Evolutionary conservation across 1,284 basidiomycete genomes (phyloP), one percentile per base, ranked within the genome.

Genomic region (Moniliophthora roreri): DNA sequence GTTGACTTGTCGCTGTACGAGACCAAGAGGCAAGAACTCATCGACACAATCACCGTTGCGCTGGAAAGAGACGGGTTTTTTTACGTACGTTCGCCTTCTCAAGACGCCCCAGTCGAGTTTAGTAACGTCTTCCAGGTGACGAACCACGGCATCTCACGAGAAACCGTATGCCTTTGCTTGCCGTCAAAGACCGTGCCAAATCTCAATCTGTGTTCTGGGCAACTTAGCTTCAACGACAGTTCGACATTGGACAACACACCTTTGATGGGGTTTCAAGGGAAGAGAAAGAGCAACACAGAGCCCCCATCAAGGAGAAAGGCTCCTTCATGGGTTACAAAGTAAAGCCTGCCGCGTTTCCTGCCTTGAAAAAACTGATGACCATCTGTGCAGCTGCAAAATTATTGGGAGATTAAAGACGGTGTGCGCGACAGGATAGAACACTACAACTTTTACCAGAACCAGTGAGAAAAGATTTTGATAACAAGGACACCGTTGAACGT

Each of bases 311-410:
- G 16, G 69, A 72, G 52, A 59, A 68, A 48, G 73, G 73, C 11
- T 66, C 67, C 2, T 73, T 71, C 55, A 71, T 69, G 38, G 72
- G 72, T 15, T 74, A 74, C 59, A 73, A 74, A 58, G 63, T 63
- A 23, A 15, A 15, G 13, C 10, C 24, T 32, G n/a, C 40, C 8
- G 16, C 36, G 35, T 26, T 45, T 6, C 24, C 9, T n/a, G 28
- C 7, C 11, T 45, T 20, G 9, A 8, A 36, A 26, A 16, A 23
- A 40, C n/a, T 41, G 13, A 39, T 37, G 26, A 1, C 34, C 21
- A 18, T 35, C 26, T 6, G 10, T 32, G 20, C 6, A 72, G 75
- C 64, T 63, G 38, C 58, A 67, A 65, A 60, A 68, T 69, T 58
- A 66, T 66, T 63, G 69, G 69, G 67, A 69, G 50, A 67, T 70